Evolutionary conservation across 2,329 filamentous ascomycete species (phyloP), one percentile per base, ranked within the genome.

Genomic region (Saccharata proteae): DNA sequence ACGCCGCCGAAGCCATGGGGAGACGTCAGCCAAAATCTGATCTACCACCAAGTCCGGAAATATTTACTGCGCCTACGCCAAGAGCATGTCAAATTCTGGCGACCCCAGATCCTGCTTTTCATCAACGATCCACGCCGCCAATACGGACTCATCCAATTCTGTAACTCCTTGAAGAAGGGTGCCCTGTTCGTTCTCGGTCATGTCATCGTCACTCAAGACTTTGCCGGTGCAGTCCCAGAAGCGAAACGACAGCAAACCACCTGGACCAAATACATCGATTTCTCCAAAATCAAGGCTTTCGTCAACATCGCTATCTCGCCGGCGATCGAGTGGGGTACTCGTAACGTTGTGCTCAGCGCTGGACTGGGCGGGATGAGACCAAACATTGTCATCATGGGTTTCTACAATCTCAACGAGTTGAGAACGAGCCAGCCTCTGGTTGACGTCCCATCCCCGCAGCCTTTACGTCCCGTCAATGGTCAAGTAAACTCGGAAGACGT

Each of bases 11-110:
- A 92, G 48, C 73, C 79, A 20, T 93, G 84, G 84, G 84, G 84
- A 1, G 84, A 92, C 52, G 83, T 93, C 12, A 86, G 80, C 6
- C 84, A 93, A 45, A 86, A 82, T 45, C 60, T 93, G 38, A 92
- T 93, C 31, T 93, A 92, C 47, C 74, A 79, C 40, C 84, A 93
- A 58, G 83, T 92, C 10, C 71, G 84, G 37, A 93, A 93, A 46
- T 92, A 93, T 47, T 58, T 93, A 17, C 62, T 93, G 17, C 74
- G 83, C n/a, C 61, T 93, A 17, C 77, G 74, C 29, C 82, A 83
- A 20, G 84, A 93, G 45, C 84, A 93, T 49, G 85, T 93, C 54
- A 93, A 93, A 47, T 93, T 92, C 51, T 93, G 85, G 84, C 69
- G 84, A 30, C 84, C 84, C 1, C 84, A 92, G 41, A 86, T 93